Evolutionary conservation across 768 basidiomycete genomes (phyloP).

Genomic region (Pulveroboletus ravenelii): DNA sequence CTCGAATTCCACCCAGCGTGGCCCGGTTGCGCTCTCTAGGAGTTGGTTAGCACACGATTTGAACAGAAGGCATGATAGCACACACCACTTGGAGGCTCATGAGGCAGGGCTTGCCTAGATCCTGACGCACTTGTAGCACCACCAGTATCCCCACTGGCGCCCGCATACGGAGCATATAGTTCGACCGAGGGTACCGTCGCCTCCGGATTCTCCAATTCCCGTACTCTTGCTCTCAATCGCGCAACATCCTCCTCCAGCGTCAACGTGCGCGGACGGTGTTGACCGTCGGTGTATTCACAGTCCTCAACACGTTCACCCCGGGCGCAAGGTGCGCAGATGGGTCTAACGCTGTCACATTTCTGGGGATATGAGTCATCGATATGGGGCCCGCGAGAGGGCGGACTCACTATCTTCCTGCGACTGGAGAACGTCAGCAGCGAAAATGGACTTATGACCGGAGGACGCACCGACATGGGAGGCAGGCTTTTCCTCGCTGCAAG

Average conservation of each 20-base stretch:
- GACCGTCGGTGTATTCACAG: constrained; percentile 68
- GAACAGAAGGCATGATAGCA: not conserved
- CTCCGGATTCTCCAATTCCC: constrained; percentile 53
- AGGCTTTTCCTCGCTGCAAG: constrained; percentile 48
- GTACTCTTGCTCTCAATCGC: constrained; percentile 51
- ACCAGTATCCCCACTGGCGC: not conserved
- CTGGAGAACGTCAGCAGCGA: constrained; percentile 21
- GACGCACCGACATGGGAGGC: constrained; percentile 47
- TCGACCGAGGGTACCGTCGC: constrained; percentile 43
- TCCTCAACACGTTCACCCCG: constrained; percentile 57
- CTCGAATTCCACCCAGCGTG: not conserved
- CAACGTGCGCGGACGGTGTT: constrained; percentile 55
- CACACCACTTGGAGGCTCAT: constrained; percentile 1
- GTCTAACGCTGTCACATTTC: constrained; percentile 67
- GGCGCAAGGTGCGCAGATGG: constrained; percentile 60
- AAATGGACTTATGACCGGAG: too few relatives aligned
- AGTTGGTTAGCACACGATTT: not conserved
- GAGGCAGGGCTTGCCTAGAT: not conserved
- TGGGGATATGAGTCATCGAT: constrained; percentile 15
- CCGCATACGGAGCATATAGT: constrained; percentile 47
- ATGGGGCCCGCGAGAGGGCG: too few relatives aligned
- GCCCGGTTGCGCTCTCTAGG: not conserved
- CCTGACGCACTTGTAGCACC: not conserved
- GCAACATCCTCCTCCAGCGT: constrained; percentile 56
- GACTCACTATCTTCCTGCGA: constrained; percentile 45